Base-by-base conservation (phyloP, 148 eudicot species). In the Silene latifolia region DNA sequence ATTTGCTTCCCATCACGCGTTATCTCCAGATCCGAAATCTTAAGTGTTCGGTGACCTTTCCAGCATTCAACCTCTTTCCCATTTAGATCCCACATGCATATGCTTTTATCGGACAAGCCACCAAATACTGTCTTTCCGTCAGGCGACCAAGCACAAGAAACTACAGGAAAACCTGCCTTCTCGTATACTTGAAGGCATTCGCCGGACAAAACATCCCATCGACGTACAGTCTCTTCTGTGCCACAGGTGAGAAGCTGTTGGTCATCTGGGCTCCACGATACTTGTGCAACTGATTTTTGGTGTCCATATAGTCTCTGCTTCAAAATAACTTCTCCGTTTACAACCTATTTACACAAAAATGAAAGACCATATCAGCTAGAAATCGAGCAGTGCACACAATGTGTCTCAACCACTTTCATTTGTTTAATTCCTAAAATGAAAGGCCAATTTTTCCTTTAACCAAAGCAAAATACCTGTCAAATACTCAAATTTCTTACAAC, bases 71-170 rank as follows among this genome's bases (percentile, higher is more conserved):
- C 60, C 77, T 90, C 96, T 75, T 86, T 89, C 7, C 96, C 96
- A 59, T 84, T 84, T 78, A 90, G 60, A 83, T 89, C 96, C 98
- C 98, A 93, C 85, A 87, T 44, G 84, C 78, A 75, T 66, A 93
- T 86, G 82, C 90, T 89, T 83, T 89, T 93, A 82, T 93, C 96
- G 21, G 87, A 77, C 32, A 83, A 73, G 25, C 96, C 96, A 24
- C 84, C 77, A 72, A 86, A 86, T 53, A 93, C 76, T 29, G 79
- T 79, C 61, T 85, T 84, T 20, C 91, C 96, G 85, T 89, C 90
- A 20, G 89, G 87, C 32, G 87, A 83, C 98, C 98, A 93, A 19
- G 81, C 93, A 85, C 98, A 93, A 3, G 98, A 93, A n/a, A 90
- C 78, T 53, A 81, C 72, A 76, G 89, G 88, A 54, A 83, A 51